phyloP scores from a whole-genome alignment of 2,329 filamentous ascomycete genomes.

The Fusarium compactum region DNA sequence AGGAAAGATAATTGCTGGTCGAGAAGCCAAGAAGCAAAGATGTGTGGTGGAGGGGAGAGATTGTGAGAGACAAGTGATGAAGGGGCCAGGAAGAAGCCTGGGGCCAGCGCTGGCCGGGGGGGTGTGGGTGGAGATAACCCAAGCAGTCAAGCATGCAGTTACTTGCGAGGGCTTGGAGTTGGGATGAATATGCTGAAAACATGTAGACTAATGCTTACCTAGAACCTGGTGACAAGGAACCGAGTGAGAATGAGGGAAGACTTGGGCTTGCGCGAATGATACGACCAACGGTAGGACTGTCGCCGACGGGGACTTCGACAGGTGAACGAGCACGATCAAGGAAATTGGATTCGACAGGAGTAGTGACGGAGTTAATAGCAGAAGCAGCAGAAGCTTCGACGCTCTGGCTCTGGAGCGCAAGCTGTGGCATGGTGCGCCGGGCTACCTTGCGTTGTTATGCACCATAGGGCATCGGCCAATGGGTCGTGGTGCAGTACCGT shows the following conservation, averaged over 20 bases:
- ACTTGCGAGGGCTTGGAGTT: conserved; percentile 25
- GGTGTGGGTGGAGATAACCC: conserved; percentile 42
- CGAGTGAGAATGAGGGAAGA: conserved; percentile 34
- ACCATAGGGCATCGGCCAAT: conserved; percentile 49
- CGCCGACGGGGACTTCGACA: conserved; percentile 50
- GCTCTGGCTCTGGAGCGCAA: conserved; percentile 57
- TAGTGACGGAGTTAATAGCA: conserved; percentile 26
- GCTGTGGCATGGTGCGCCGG: conserved; percentile 65
- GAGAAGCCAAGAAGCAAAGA: conserved; percentile 31
- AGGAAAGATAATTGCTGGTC: conserved; percentile 30
- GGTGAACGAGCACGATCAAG: conserved; percentile 34
- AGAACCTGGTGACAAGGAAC: conserved; percentile 42
- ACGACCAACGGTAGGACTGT: conserved; percentile 62
- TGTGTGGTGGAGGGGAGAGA: conserved; percentile 41
- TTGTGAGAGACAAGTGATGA: conserved; percentile 43
- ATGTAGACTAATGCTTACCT: conserved; percentile 46
- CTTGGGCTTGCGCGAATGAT: conserved; percentile 44
- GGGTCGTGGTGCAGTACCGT: conserved; percentile 25
- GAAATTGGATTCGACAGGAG: conserved; percentile 29
- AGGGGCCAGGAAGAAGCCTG: conserved; percentile 39
- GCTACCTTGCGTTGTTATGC: conserved; percentile 49
- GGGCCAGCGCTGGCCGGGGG: conserved; percentile 35
- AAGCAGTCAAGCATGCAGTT: conserved; percentile 20
- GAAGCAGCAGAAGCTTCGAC: conserved; percentile 53
- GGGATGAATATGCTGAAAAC: conserved; percentile 35